Conservation (phyloP, 1,139 yeast genomes). For the Geotrichum phurueaensis region DNA sequence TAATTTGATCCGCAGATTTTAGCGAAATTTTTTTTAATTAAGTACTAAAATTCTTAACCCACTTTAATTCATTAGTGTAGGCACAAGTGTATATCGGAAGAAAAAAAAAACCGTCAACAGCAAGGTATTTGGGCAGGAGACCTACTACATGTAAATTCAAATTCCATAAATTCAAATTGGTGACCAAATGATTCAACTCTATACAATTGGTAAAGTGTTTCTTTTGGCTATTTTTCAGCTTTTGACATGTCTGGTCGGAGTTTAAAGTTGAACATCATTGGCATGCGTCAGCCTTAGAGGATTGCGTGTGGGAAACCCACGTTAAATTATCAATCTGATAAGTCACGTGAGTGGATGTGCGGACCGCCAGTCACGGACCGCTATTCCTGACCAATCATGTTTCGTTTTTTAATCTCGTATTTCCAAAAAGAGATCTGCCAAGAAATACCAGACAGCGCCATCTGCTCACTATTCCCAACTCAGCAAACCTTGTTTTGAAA, state of each 20-base stretch:
- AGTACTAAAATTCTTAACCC: too few species aligned
- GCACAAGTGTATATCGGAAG: background rate
- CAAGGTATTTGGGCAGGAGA: background rate
- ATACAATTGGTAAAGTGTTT: background rate
- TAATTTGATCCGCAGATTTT: too few species aligned
- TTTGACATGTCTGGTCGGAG: background rate
- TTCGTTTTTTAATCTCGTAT: background rate
- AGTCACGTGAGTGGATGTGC: conserved; percentile 6
- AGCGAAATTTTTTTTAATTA: too few species aligned
- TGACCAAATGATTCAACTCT: background rate
- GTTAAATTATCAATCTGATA: background rate
- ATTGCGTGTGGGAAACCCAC: background rate
- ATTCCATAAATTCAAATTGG: background rate
- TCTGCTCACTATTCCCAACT: background rate
- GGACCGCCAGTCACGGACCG: conserved; percentile 4
- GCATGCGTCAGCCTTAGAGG: too few species aligned
- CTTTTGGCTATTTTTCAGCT: background rate
- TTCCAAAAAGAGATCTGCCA: background rate
- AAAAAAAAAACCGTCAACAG: background rate
- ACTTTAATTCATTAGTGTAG: background rate
- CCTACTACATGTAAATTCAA: background rate
- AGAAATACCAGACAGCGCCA: background rate
- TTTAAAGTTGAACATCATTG: background rate
- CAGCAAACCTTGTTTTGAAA: background rate
- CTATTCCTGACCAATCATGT: background rate